phyloP scores from a whole-genome alignment of 257 asterid species.

The Fraxinus anomala region DNA sequence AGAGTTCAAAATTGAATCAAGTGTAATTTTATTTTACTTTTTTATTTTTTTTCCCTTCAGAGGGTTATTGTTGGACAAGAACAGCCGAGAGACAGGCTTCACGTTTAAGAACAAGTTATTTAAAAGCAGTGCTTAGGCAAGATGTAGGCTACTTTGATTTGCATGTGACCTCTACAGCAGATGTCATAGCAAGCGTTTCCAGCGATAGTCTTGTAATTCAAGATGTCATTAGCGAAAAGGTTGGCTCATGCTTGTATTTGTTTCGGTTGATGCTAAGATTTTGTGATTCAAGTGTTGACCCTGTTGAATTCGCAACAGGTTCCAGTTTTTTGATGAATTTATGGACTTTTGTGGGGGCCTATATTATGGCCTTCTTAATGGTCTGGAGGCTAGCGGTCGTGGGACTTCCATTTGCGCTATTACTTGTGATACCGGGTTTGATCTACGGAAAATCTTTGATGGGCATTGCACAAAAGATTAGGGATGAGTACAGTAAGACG shows the following conservation, averaged over 20 bases:
- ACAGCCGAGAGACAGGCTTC: constrained; percentile 97
- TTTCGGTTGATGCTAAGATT: background rate
- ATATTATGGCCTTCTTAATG: constrained; percentile 65
- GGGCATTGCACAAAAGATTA: constrained; percentile 60
- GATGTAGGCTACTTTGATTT: constrained; percentile 90
- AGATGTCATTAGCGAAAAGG: constrained; percentile 90
- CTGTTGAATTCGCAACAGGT: constrained; percentile 39
- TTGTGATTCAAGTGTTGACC: background rate
- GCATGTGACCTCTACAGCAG: constrained; percentile 87
- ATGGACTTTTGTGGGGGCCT: constrained; percentile 63
- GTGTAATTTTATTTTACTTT: background rate
- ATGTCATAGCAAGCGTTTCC: constrained; percentile 76
- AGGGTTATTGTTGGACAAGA: constrained; percentile 98
- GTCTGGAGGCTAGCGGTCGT: constrained; percentile 74
- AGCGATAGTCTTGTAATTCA: constrained; percentile 84
- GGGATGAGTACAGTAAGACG: constrained; percentile 72
- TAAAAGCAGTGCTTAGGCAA: constrained; percentile 90
- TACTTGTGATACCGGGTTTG: constrained; percentile 81
- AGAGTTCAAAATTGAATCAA: too few species aligned
- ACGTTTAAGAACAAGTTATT: constrained; percentile 60
- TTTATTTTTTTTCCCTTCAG: constrained; percentile 28
- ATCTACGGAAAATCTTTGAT: constrained; percentile 75
- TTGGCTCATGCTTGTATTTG: background rate
- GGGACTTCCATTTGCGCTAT: constrained; percentile 67
- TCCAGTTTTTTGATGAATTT: constrained; percentile 75